Evolutionary conservation across 1,139 yeast genomes (phyloP).

Genomic region (Yamadazyma jaroonii): DNA sequence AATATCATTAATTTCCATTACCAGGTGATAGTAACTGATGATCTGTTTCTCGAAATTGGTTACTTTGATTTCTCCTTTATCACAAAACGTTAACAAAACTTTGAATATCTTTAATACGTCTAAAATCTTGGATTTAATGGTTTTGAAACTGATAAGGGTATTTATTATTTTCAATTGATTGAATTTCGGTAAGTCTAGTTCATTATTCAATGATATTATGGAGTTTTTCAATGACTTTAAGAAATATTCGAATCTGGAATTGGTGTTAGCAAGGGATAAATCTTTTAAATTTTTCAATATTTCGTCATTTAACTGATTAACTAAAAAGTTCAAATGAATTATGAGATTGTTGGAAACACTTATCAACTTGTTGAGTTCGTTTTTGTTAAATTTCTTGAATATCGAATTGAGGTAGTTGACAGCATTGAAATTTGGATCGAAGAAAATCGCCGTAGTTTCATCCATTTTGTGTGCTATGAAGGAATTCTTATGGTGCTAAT

Average conservation of each 20-base stretch:
- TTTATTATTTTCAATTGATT: conserved; percentile 30
- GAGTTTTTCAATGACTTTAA: conserved; percentile 58
- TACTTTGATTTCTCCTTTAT: conserved; percentile 11
- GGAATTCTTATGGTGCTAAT: background rate
- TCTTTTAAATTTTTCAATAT: conserved; percentile 12
- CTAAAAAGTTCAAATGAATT: conserved; percentile 60
- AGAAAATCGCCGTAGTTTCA: conserved; percentile 32
- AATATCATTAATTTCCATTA: conserved; percentile 9
- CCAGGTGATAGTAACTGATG: conserved; percentile 15
- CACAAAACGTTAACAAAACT: conserved; percentile 41
- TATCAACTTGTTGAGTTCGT: conserved; percentile 25
- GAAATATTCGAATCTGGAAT: conserved; percentile 54
- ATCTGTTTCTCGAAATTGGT: conserved; percentile 16
- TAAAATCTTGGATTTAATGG: conserved; percentile 41
- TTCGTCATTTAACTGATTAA: conserved; percentile 50
- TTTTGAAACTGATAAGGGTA: conserved; percentile 42
- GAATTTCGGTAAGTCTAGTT: conserved; percentile 28
- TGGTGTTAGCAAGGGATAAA: conserved; percentile 26
- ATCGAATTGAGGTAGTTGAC: conserved; percentile 37
- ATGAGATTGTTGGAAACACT: conserved; percentile 38
- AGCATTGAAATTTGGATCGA: conserved; percentile 39
- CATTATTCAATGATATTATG: conserved; percentile 51
- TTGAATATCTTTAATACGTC: conserved; percentile 41
- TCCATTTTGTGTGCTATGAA: conserved; percentile 4
- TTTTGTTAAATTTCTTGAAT: conserved; percentile 25